Evolutionary conservation across 1,139 yeast species (phyloP).

Genomic region (Kodamaea sp.): DNA sequence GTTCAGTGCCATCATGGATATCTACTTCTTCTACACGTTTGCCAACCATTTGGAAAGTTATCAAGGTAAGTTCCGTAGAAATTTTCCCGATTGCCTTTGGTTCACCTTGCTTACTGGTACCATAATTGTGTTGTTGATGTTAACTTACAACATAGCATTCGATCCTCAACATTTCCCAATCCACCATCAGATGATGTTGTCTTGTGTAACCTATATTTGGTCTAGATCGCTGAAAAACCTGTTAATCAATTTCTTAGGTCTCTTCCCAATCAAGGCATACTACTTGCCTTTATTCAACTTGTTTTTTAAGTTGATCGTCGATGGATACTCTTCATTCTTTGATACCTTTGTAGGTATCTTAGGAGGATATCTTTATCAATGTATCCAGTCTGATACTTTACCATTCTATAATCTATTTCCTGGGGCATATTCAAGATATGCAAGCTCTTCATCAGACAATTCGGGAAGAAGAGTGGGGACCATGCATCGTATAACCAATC

Average conservation of each 20-base stretch:
- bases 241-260: constrained; percentile 50
- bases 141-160: constrained; percentile 29
- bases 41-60: constrained; percentile 53
- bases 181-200: constrained; percentile 44
- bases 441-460: constrained; percentile 9
- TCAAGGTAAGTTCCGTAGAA: constrained; percentile 52
- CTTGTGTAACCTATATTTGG: constrained; percentile 63
- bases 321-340: constrained; percentile 40
- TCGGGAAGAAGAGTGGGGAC: constrained; percentile 39
- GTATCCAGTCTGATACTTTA: constrained; percentile 55
- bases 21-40: constrained; percentile 58
- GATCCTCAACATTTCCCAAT: constrained; percentile 21
- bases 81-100: constrained; percentile 58
- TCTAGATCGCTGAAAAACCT: constrained; percentile 54
- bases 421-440: constrained; percentile 41
- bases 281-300: constrained; percentile 58
- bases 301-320: constrained; percentile 47
- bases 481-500: constrained; percentile 2
- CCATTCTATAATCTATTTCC: constrained; percentile 45
- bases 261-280: constrained; percentile 59
- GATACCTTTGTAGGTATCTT: constrained; percentile 50
- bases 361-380: constrained; percentile 60
- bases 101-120: constrained; percentile 53
- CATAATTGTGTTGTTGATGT: constrained; percentile 35
- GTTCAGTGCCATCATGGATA: constrained; percentile 50